Conservation (phyloP, 2,329 filamentous ascomycete species). For the Diaporthe capsici region DNA sequence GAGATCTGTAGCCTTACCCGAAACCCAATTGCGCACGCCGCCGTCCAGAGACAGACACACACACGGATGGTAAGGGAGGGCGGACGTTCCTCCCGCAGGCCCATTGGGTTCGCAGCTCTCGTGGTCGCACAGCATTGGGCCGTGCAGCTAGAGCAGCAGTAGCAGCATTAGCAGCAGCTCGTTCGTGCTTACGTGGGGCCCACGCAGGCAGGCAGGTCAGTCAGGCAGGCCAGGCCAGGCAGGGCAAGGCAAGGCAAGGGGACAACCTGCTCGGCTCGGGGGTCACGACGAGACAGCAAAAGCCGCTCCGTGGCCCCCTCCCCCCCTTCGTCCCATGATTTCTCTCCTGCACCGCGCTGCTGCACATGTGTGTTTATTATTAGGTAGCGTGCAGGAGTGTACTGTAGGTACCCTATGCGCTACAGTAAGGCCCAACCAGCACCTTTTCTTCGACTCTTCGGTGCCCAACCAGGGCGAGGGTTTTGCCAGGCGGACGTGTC, state of each 20-base stretch:
- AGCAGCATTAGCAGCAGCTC: neutral
- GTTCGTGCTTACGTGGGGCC: conserved; percentile 20
- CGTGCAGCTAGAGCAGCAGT: conserved; percentile 4
- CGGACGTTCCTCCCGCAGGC: conserved; percentile 10
- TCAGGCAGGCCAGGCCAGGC: too few species aligned
- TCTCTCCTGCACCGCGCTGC: neutral
- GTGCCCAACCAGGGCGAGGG: conserved; percentile 17
- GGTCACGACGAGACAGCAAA: neutral
- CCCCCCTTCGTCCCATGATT: conserved; percentile 25
- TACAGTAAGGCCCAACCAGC: conserved; percentile 27
- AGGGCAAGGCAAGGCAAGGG: neutral
- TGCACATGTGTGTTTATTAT: conserved; percentile 21
- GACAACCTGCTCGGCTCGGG: neutral
- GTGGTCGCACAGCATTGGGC: conserved; percentile 31
- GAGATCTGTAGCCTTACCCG: conserved; percentile 29
- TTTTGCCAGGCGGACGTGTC: conserved; percentile 29
- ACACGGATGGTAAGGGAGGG: neutral
- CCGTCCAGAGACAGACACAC: neutral
- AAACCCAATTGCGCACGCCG: conserved; percentile 23
- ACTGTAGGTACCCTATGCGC: conserved; percentile 22
- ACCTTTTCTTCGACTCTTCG: neutral
- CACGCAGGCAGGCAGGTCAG: neutral
- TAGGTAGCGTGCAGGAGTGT: neutral
- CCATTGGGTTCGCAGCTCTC: conserved; percentile 31
- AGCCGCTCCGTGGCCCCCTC: neutral